A percentile compares a stretch with the other conserved stretches of the same genome.
Conservation (phyloP, 2,329 filamentous ascomycete species). For the Xylariomycetidae sp. region DNA sequence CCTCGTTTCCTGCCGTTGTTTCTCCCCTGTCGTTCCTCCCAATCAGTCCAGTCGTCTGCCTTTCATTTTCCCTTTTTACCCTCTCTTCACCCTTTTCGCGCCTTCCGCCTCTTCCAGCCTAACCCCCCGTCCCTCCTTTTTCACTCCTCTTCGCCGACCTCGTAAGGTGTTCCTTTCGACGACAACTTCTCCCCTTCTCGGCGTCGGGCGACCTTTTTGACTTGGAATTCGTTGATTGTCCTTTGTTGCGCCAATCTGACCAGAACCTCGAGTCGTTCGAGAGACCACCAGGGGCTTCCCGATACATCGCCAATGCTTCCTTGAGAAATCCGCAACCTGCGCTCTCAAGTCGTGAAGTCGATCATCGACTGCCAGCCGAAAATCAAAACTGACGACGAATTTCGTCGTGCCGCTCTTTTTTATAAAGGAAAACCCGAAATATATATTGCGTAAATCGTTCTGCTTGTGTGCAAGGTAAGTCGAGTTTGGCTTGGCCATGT, state of each 20-base stretch:
- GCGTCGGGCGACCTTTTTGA: constrained; percentile 21
- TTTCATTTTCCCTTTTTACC: not conserved
- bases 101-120: constrained; percentile 24
- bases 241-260: constrained; percentile 18
- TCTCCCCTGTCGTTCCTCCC: too few relatives aligned
- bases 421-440: too few relatives aligned
- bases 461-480: constrained; percentile 26
- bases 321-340: too few relatives aligned
- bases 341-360: too few relatives aligned
- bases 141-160: constrained; percentile 24
- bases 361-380: constrained; percentile 11
- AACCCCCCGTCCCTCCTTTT: constrained; percentile 27
- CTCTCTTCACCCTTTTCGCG: constrained; percentile 17
- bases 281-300: constrained; percentile 16
- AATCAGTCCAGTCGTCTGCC: not conserved
- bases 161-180: constrained; percentile 28
- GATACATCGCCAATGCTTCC: constrained; percentile 24
- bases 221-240: constrained; percentile 17
- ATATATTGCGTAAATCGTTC: too few relatives aligned
- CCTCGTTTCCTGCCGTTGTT: too few relatives aligned
- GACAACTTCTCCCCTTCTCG: constrained; percentile 22
- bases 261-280: constrained; percentile 18
- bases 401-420: constrained; percentile 32
- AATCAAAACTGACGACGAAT: constrained; percentile 24
- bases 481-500: too few relatives aligned